These are phyloP conservation scores for Trichosporon asahii DNA, from an alignment of 1,284 basidiomycete genomes.

Conservation along the genomic window DNA sequence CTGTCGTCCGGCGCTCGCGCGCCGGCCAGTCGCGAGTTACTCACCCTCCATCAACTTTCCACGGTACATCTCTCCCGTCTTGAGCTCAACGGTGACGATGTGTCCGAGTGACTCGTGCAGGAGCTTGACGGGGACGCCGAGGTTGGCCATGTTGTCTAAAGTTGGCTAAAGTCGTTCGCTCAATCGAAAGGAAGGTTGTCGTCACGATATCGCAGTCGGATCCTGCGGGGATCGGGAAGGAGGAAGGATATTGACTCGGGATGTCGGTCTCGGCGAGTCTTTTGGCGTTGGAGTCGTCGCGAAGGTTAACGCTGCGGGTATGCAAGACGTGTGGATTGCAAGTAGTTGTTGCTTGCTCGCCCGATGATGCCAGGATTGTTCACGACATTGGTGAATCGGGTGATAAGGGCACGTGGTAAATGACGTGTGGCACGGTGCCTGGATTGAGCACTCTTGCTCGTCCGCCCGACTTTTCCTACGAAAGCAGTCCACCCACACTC, in stretches of 20 bases:
- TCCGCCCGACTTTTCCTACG: conserved; percentile 3
- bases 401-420: not conserved
- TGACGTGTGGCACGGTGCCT: not conserved
- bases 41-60: conserved; percentile 93
- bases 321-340: not conserved
- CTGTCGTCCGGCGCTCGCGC: not conserved
- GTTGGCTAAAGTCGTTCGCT: too few species aligned
- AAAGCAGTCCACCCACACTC: not conserved
- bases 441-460: not conserved
- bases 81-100: conserved; percentile 94
- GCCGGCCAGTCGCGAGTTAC: conserved; percentile 13
- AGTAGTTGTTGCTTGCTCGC: not conserved
- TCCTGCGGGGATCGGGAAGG: not conserved
- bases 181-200: too few species aligned
- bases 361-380: not conserved
- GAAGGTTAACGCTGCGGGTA: not conserved
- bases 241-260: not conserved
- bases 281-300: not conserved
- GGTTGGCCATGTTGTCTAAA: conserved; percentile 53
- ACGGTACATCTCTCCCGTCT: conserved; percentile 88
- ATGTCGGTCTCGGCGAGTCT: not conserved
- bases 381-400: not conserved
- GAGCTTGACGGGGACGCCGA: conserved; percentile 88
- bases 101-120: conserved; percentile 93
- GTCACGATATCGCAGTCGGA: too few species aligned